Evolutionary conservation across 2,329 filamentous ascomycete genomes (phyloP), one percentile per base, ranked within the genome.

Genomic region (Penicillium brasilianum): DNA sequence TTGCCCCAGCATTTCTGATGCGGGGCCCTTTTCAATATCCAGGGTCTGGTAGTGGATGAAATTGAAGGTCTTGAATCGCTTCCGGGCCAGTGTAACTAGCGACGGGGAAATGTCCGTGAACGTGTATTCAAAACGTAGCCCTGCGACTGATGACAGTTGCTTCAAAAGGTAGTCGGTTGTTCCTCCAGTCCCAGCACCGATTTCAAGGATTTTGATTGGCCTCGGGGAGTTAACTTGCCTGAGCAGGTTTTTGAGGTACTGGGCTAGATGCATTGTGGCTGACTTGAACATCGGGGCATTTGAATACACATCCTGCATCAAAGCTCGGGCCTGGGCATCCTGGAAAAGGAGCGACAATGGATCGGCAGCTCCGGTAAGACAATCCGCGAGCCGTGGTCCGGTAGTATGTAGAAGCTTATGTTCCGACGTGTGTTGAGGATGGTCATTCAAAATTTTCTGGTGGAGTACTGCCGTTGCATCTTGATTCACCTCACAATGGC

Each of bases 271-370:
- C 14, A 14, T 14, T 7, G 44, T 25, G 3, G 28, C 14, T 70
- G 58, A 34, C 62, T 67, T 20, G 25, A 56, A 59, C 22, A 57
- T 44, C 8, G 54, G 32, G 52, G 58, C 48, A 22, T 69, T 68
- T 1, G 66, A 52, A 16, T 61, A 61, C 3, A 59, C 28, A 9
- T 52, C 30, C 14, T 49, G 46, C 11, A 53, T 9, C n/a, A n/a
- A 1, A 59, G 44, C 4, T 22, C 69, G 65, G 10, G 68, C 69
- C 2, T 65, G 57, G 0, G 72, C 71, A n/a, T 39, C n/a, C 7
- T 39, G 36, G 48, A 83, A 83, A 1, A 83, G 63, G 1, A 83
- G 55, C 1, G 69, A 59, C 0, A 83, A 41, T 4, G 74, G 71
- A 50, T 83, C 78, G 0, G 61, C 63, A 1, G 64, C 57, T 0